phyloP scores from a whole-genome alignment of 2,329 filamentous ascomycete genomes.

The Macroventuria anomochaeta region DNA sequence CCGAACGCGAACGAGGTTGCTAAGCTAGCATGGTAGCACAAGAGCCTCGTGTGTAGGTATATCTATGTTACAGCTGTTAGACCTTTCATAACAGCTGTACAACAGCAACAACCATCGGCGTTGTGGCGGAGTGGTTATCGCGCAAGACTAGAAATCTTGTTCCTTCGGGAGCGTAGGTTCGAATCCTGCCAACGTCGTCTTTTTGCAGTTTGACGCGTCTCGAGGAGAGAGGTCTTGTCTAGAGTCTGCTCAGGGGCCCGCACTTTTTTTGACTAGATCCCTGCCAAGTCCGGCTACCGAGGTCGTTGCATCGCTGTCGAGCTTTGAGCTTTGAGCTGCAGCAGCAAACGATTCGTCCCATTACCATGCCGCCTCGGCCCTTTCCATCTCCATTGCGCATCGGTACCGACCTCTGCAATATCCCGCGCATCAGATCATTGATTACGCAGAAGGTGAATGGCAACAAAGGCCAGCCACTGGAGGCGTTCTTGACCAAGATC shows the following conservation, averaged over 20 bases:
- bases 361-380: constrained; percentile 52
- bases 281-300: constrained; percentile 2
- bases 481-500: constrained; percentile 31
- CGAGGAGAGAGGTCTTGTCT: no score
- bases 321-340: background rate
- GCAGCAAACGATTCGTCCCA: background rate
- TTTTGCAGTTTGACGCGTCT: constrained; percentile 22
- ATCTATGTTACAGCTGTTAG: background rate
- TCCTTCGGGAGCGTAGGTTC: constrained; percentile 53
- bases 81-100: constrained; percentile 1
- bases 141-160: constrained; percentile 53
- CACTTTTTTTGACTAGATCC: background rate
- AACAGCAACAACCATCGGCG: constrained; percentile 29
- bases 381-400: constrained; percentile 73
- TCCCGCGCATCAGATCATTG: constrained; percentile 68
- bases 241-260: no score
- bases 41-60: background rate
- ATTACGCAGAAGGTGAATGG: constrained; percentile 48
- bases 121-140: constrained; percentile 53
- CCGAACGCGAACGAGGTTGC: background rate
- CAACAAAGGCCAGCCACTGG: constrained; percentile 16
- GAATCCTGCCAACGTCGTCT: constrained; percentile 48
- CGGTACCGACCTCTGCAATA: constrained; percentile 79
- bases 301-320: background rate
- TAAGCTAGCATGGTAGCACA: background rate